Evolutionary conservation across 306 rosid genomes (phyloP).

Genomic region (Malus orientalis): DNA sequence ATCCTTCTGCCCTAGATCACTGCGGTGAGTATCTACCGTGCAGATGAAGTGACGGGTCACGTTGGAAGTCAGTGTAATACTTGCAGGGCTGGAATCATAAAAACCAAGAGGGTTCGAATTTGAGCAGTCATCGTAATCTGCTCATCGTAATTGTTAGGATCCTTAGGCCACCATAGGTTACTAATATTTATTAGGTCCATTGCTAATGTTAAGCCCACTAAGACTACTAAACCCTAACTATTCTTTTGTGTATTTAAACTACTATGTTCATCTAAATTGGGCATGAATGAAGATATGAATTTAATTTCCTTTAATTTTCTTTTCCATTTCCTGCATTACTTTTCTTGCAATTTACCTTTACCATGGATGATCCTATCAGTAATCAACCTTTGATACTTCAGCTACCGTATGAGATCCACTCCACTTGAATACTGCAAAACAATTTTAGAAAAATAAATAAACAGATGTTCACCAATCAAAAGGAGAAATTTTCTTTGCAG

Average conservation of each 20-base stretch:
- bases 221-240: too few species aligned
- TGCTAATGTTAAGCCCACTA: too few species aligned
- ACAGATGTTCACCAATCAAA: background rate
- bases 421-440: slow-evolving; percentile 16
- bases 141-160: too few species aligned
- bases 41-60: slow-evolving; percentile 25
- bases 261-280: too few species aligned
- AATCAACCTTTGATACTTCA: slow-evolving; percentile 12
- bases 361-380: too few species aligned
- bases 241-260: too few species aligned
- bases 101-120: slow-evolving; percentile 1
- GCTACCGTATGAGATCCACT: slow-evolving; percentile 17
- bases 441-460: background rate
- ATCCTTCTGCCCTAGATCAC: slow-evolving; percentile 24
- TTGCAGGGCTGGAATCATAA: slow-evolving; percentile 11
- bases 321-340: too few species aligned
- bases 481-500: background rate
- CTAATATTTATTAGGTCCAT: too few species aligned
- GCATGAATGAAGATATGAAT: too few species aligned
- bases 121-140: slow-evolving; percentile 3
- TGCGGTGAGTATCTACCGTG: slow-evolving; percentile 20
- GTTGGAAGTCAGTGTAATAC: slow-evolving; percentile 7
- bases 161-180: too few species aligned
- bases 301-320: too few species aligned
- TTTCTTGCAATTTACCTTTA: too few species aligned